Base-by-base conservation (phyloP, 2,329 filamentous ascomycete species). In the Meredithiella fracta region DNA sequence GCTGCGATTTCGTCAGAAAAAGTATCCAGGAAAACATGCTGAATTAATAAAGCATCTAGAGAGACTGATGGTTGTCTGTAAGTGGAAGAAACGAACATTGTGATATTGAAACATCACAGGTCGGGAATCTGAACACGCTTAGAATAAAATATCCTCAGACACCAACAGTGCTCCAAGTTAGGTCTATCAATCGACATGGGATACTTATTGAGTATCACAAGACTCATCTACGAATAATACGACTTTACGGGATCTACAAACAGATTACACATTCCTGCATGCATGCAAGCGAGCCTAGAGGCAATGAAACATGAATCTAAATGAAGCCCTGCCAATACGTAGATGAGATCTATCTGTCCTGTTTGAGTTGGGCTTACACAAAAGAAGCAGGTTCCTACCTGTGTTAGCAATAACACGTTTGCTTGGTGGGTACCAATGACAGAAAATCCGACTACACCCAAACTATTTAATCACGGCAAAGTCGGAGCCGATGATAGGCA, bases 371-470 rank as follows among this genome's bases (percentile, higher is more conserved):
- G 26, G 49, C 55, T 56, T 56, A 56, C 55, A 56, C 38, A 47
- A 52, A 42, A 56, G 37, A 23, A 52, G 49, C 49, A 56, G 55
- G 55, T 37, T 56, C 52, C 49, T 49, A 25, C 44, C 22, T 49
- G 44, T 20, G n/a, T 25, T 23, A 8, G 11, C 23, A 23, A 9
- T 8, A 26, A 14, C 15, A 5, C 7, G 22, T 3, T 49, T n/a
- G 6, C 17, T 20, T 22, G 25, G n/a, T 49, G 23, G 8, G 11
- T 14, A 8, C 23, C 3, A 11, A 26, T 14, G 25, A 9, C 3
- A 25, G 22, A 3, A 25, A 9, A 49, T 22, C 20, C 3, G 22
- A 49, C 11, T 2, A 22, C 44, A 34, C 29, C 11, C 11, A 11
- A 34, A 11, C 29, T 34, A 34, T 11, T 11, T 11, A 34, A 34